A percentile compares a stretch with the other conserved stretches of the same genome.
phyloP scores from a whole-genome alignment of 352 stramenopile genomes.

The Pythium chondricola region DNA sequence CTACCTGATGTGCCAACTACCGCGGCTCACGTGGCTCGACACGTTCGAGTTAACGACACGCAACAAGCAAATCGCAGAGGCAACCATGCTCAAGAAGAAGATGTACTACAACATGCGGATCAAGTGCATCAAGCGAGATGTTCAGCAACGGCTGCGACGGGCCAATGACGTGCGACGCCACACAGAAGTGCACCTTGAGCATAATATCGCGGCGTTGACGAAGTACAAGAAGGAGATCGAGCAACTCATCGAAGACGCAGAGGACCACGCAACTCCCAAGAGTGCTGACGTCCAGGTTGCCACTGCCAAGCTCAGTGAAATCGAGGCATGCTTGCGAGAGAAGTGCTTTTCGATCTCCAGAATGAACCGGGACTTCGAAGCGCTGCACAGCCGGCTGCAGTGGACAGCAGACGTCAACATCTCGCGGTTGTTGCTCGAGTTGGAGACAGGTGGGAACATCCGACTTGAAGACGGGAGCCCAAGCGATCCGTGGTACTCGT shows the following conservation, averaged over 20 bases:
- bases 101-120: constrained; percentile 96
- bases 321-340: constrained; percentile 32
- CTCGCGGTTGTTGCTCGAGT: constrained; percentile 75
- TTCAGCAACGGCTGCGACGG: constrained; percentile 45
- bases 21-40: constrained; percentile 56
- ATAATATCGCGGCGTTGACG: constrained; percentile 32
- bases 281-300: not conserved
- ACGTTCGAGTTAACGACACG: constrained; percentile 66
- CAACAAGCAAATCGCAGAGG: constrained; percentile 85
- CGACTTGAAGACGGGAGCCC: constrained; percentile 83
- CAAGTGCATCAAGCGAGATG: constrained; percentile 84
- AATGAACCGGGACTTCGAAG: constrained; percentile 65
- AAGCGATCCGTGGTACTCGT: constrained; percentile 77
- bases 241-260: constrained; percentile 20
- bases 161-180: constrained; percentile 35
- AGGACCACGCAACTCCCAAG: not conserved
- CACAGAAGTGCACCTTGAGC: constrained; percentile 43
- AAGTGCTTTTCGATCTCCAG: constrained; percentile 33
- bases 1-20: constrained; percentile 87
- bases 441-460: constrained; percentile 90
- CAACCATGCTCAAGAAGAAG: constrained; percentile 92
- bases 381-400: constrained; percentile 32
- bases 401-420: constrained; percentile 71
- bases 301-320: constrained; percentile 27
- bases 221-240: constrained; percentile 70